Evolutionary conservation across 495 filamentous ascomycete species (phyloP), one percentile per base, ranked within the genome.

Genomic region (Aspergillus wentii): DNA sequence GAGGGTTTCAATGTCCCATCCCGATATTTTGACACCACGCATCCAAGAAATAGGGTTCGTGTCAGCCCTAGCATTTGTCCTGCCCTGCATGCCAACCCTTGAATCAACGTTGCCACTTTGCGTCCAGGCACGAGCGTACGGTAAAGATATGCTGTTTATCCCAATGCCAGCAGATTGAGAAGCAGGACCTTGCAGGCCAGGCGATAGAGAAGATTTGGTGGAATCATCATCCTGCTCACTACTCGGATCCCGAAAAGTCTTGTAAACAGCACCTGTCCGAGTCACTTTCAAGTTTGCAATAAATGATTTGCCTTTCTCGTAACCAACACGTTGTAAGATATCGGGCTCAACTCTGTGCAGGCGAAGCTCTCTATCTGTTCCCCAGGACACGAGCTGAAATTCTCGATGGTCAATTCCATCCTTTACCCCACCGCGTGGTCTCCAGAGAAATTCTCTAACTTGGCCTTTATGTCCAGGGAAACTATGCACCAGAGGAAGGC

Each of bases 311-410:
- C 86, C 86, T 48, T 81, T 83, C 14, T 78, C 63, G 52, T 88
- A 85, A 3, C 91, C 91, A n/a, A 94, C 82, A 6, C 75, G 69
- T 44, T 78, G 64, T 3, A 92, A 62, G 20, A 78, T 62, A 23
- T 82, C 64, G 5, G 76, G 61, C 18, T 85, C 77, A 5, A 89
- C 77, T 35, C 76, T 78, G 51, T 95, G 88, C 27, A 97, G 69
- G 13, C 83, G 80, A 34, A 97, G 72, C 46, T 87, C 72, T 41
- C 82, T 81, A 54, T 97, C 91, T 30, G 82, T 82, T 15, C 88
- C 87, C 90, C 90, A 97, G 3, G 89, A 88, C 4, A 97, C 86
- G 15, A 97, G 64, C 59, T 97, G 90, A 43, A 95, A 95, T 28
- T 95, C 90, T 34, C 90, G 78, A 42, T 91, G 71, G 42, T 97